Percentiles rank a stretch among this genome's conserved stretches.
These are phyloP conservation scores for Coemansia sp. DNA, from an alignment of 192 early-diverging fungal species.

Conservation along the genomic window DNA sequence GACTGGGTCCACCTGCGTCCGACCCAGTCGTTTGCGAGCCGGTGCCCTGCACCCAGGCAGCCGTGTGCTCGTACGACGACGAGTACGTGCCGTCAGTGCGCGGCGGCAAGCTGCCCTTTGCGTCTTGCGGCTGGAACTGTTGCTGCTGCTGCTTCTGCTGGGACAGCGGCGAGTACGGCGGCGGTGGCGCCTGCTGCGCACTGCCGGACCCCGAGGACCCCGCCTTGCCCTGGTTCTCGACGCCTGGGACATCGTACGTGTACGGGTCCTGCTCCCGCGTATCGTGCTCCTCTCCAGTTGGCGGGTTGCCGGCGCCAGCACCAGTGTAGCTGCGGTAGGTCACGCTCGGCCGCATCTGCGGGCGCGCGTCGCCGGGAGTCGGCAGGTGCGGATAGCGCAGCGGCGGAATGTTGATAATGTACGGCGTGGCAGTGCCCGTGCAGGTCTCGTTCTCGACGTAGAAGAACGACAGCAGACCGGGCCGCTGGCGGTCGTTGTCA, in stretches of 20 bases:
- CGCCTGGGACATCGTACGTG: conserved; percentile 37
- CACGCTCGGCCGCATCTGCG: conserved; percentile 6
- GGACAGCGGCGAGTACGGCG: conserved; percentile 27
- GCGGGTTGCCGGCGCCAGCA: neutral
- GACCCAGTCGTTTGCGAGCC: conserved; percentile 35
- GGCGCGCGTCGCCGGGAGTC: neutral
- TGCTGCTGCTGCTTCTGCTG: conserved; percentile 3
- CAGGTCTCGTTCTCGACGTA: conserved; percentile 49
- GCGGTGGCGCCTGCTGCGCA: conserved; percentile 5
- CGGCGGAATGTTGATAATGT: conserved; percentile 47
- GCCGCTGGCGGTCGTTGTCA: conserved; percentile 41
- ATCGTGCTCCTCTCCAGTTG: neutral
- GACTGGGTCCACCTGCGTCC: conserved; percentile 21
- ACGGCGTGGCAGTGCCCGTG: conserved; percentile 37
- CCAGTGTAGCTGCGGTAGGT: conserved; percentile 31
- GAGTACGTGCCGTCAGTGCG: conserved; percentile 47
- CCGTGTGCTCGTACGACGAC: conserved; percentile 49
- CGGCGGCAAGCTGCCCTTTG: conserved; percentile 10
- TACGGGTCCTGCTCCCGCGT: conserved; percentile 27
- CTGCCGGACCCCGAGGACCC: neutral
- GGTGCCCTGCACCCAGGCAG: conserved; percentile 41
- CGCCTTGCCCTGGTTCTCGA: no score
- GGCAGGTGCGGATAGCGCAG: conserved; percentile 40
- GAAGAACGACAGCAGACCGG: conserved; percentile 43
- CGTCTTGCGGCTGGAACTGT: neutral